A percentile compares a stretch with the other conserved stretches of the same genome.
These are phyloP conservation scores for Chlamydomonas sp. DNA, from an alignment of 139 green algal genomes.

Conservation along the genomic window DNA sequence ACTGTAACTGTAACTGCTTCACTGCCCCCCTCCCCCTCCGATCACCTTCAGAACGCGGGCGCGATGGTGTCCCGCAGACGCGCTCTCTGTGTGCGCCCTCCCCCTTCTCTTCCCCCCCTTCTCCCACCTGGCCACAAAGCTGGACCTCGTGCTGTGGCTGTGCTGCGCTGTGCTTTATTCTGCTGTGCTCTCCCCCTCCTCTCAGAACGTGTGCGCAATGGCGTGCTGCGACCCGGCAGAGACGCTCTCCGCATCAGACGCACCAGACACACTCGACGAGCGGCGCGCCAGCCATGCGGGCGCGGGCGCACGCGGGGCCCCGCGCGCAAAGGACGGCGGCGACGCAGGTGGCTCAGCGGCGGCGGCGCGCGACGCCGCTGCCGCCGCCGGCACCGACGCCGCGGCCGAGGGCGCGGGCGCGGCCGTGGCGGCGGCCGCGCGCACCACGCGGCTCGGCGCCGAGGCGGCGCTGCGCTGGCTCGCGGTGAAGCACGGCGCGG, in stretches of 20 bases:
- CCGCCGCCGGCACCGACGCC: neutral
- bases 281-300: constrained; percentile 10
- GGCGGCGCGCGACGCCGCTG: neutral
- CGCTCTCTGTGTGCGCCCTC: too few species aligned
- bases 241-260: constrained; percentile 26
- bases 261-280: too few species aligned
- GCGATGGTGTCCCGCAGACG: too few species aligned
- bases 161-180: too few species aligned
- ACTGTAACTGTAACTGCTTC: too few species aligned
- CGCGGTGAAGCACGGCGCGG: constrained; percentile 29
- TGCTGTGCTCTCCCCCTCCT: too few species aligned
- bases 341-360: neutral
- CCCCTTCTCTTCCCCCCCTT: too few species aligned
- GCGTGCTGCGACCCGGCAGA: constrained; percentile 52
- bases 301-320: neutral
- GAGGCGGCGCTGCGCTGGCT: constrained; percentile 57
- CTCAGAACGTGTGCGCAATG: constrained; percentile 76
- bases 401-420: neutral
- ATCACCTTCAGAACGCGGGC: too few species aligned
- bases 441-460: constrained; percentile 49
- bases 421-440: constrained; percentile 10
- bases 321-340: too few species aligned
- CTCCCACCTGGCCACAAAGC: too few species aligned
- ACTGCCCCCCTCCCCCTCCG: too few species aligned
- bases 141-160: too few species aligned